Conservation (phyloP, 148 eudicot genomes). For the Linanthus parryae region DNA sequence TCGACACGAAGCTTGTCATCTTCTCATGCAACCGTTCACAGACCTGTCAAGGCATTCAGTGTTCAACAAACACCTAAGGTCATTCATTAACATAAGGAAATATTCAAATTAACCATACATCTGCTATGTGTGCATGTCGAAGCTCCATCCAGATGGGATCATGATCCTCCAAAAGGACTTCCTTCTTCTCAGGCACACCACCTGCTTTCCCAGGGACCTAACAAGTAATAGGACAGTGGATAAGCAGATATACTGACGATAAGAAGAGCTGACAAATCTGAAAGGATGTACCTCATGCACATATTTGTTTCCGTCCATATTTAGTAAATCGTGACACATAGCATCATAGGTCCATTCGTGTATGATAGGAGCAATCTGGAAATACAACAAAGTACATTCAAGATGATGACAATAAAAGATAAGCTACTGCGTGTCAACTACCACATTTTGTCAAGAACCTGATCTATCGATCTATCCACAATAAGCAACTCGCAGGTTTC, state of each 20-base stretch:
- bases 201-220: constrained; percentile 82
- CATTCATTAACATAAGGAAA: constrained; percentile 3
- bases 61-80: constrained; percentile 18
- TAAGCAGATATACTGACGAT: background rate
- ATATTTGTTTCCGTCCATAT: constrained; percentile 90
- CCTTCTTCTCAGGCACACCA: constrained; percentile 76
- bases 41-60: constrained; percentile 54
- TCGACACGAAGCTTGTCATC: constrained; percentile 78
- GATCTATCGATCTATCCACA: constrained; percentile 87
- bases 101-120: constrained; percentile 46
- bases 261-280: background rate
- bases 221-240: constrained; percentile 4
- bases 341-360: constrained; percentile 99
- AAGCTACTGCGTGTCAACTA: constrained; percentile 4
- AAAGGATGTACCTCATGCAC: constrained; percentile 62
- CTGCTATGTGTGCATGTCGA: constrained; percentile 93
- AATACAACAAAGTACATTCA: constrained; percentile 14
- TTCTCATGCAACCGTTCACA: constrained; percentile 89
- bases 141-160: constrained; percentile 97
- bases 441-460: constrained; percentile 39
- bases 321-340: constrained; percentile 88
- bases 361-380: constrained; percentile 89
- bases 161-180: constrained; percentile 92
- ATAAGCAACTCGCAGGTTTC: constrained; percentile 95
- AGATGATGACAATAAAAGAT: constrained; percentile 2